Percentiles rank a stretch among this genome's conserved stretches.
Evolutionary conservation across 2,329 filamentous ascomycete species (phyloP).

Genomic region (Talaromyces islandicus): DNA sequence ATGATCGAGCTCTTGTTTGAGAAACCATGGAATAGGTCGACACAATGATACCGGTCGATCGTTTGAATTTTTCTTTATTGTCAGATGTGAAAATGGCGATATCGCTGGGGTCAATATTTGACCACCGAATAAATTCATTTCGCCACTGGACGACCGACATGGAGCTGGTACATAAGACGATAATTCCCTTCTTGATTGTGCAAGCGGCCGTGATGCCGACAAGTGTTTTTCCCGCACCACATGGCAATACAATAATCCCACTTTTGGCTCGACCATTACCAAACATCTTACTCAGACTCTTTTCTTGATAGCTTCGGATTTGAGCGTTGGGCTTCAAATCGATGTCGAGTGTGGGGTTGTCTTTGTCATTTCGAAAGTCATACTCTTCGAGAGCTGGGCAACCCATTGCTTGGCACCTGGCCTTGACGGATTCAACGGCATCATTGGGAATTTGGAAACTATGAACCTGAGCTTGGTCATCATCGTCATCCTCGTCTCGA

Average conservation of each 20-base stretch:
- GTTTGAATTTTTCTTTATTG: conserved; percentile 77
- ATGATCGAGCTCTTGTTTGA: conserved; percentile 75
- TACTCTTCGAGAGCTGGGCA: conserved; percentile 93
- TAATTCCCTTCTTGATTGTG: conserved; percentile 93
- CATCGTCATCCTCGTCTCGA: conserved; percentile 69
- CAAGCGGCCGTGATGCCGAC: conserved; percentile 98
- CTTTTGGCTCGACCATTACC: conserved; percentile 95
- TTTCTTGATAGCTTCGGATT: conserved; percentile 93
- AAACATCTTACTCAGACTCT: conserved; percentile 98
- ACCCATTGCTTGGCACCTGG: conserved; percentile 78
- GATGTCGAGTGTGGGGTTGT: conserved; percentile 88
- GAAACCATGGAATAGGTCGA: conserved; percentile 99
- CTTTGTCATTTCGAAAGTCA: conserved; percentile 86
- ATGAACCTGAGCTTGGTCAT: conserved; percentile 83
- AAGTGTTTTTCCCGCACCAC: conserved; percentile 92
- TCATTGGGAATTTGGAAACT: conserved; percentile 84
- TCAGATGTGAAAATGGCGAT: conserved; percentile 94
- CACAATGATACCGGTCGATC: conserved; percentile 92
- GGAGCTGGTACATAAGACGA: conserved; percentile 91
- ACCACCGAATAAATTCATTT: conserved; percentile 96
- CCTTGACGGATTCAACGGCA: conserved; percentile 79
- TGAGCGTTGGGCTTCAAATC: conserved; percentile 83
- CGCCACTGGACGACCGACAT: conserved; percentile 99
- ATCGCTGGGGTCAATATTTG: conserved; percentile 91
- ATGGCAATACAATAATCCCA: conserved; percentile 94